phyloP scores from a whole-genome alignment of 2,329 filamentous ascomycete genomes.

The Fusarium guadeloupense region DNA sequence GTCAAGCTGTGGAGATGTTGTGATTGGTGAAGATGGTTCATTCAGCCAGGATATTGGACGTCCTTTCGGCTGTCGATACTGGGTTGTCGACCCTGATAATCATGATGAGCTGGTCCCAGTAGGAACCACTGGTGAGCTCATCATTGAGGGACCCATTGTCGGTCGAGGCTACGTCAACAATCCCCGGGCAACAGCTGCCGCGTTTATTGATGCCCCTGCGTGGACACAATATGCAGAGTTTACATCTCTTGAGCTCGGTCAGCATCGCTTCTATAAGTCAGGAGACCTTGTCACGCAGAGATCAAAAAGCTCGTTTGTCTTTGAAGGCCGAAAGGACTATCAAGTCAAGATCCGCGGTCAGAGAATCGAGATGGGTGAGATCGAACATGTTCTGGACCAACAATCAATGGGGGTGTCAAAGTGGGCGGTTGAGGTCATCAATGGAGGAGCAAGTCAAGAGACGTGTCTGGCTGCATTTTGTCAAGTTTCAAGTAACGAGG shows the following conservation, averaged over 20 bases:
- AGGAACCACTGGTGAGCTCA: too few relatives aligned
- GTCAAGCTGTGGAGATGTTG: too few relatives aligned
- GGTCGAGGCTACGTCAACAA: too few relatives aligned
- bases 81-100: too few relatives aligned
- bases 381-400: constrained; percentile 26
- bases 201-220: constrained; percentile 1
- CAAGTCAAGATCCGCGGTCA: constrained; percentile 41
- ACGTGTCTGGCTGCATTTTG: neutral
- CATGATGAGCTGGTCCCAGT: too few relatives aligned
- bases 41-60: too few relatives aligned
- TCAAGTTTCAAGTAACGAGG: neutral
- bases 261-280: neutral
- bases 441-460: neutral
- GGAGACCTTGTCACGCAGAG: neutral
- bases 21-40: too few relatives aligned
- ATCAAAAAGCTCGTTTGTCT: constrained; percentile 1
- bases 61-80: too few relatives aligned
- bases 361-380: constrained; percentile 36
- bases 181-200: neutral
- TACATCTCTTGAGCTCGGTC: too few relatives aligned
- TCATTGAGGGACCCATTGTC: too few relatives aligned
- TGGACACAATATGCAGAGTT: neutral
- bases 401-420: neutral
- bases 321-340: constrained; percentile 32
- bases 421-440: neutral